Percentiles rank a stretch among this genome's conserved stretches.
Evolutionary conservation across 805 yeast species (phyloP).

Genomic region (Candida namnaoensis): DNA sequence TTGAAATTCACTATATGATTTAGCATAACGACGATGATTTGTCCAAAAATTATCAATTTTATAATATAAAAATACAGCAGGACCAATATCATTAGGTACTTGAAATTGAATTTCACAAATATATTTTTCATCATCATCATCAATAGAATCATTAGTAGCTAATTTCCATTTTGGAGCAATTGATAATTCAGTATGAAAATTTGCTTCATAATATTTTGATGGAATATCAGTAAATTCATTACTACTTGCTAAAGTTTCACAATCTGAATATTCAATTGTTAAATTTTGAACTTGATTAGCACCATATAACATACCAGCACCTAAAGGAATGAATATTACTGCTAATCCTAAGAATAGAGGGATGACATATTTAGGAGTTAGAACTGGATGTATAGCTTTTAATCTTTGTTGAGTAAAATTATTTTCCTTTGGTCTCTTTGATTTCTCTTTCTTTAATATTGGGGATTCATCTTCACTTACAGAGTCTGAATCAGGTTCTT

Average conservation of each 20-base stretch:
- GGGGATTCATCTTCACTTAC: slow-evolving; percentile 34
- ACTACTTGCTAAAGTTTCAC: slow-evolving; percentile 44
- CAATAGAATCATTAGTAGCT: slow-evolving; percentile 27
- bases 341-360: slow-evolving; percentile 72
- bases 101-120: slow-evolving; percentile 69
- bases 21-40: slow-evolving; percentile 90
- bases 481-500: slow-evolving; percentile 31
- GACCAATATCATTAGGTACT: slow-evolving; percentile 60
- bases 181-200: slow-evolving; percentile 40
- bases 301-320: slow-evolving; percentile 72
- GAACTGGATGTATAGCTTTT: slow-evolving; percentile 63
- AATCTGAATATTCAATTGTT: slow-evolving; percentile 66
- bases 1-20: slow-evolving; percentile 81
- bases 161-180: slow-evolving; percentile 63
- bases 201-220: slow-evolving; percentile 39
- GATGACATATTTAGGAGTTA: slow-evolving; percentile 83
- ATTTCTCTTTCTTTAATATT: slow-evolving; percentile 31
- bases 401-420: slow-evolving; percentile 64
- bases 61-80: slow-evolving; percentile 74
- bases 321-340: slow-evolving; percentile 81
- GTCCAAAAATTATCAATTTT: slow-evolving; percentile 84
- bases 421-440: slow-evolving; percentile 63
- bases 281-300: slow-evolving; percentile 65
- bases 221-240: slow-evolving; percentile 45
- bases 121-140: slow-evolving; percentile 40